phyloP scores from a whole-genome alignment of 495 filamentous ascomycete genomes.

The Penicillium dipodomyicola region DNA sequence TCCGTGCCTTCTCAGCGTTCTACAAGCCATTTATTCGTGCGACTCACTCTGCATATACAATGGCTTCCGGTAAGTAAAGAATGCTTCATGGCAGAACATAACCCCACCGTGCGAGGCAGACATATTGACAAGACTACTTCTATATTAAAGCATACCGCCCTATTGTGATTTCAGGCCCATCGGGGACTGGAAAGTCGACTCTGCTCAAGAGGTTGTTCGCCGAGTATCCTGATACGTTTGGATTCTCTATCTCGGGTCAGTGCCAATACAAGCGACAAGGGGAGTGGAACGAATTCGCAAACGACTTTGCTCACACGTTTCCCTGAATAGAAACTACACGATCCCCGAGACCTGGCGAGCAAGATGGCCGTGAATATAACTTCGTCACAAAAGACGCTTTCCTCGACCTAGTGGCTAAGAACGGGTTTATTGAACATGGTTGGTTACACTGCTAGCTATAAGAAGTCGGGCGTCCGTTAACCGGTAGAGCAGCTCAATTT shows the following conservation, averaged over 20 bases:
- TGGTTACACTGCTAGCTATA: not conserved
- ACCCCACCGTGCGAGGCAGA: not conserved
- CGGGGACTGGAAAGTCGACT: constrained; percentile 86
- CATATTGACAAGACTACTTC: not conserved
- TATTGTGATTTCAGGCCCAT: constrained; percentile 57
- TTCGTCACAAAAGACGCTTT: constrained; percentile 72
- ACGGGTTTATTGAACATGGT: constrained; percentile 82
- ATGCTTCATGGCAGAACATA: not conserved
- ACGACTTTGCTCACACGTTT: not conserved
- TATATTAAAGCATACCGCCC: constrained; percentile 4
- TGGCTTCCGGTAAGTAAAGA: constrained; percentile 31
- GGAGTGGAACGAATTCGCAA: not conserved
- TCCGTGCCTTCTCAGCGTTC: constrained; percentile 12
- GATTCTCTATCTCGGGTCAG: constrained; percentile 70
- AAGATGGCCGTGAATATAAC: constrained; percentile 77
- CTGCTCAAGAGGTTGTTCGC: constrained; percentile 71
- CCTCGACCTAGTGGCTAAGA: constrained; percentile 59
- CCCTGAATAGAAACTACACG: constrained; percentile 66
- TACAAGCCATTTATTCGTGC: not conserved
- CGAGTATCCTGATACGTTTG: constrained; percentile 70
- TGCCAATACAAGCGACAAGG: not conserved
- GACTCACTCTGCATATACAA: constrained; percentile 17
- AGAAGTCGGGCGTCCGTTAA: not conserved
- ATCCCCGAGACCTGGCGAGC: constrained; percentile 69
- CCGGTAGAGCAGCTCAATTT: constrained; percentile 55